Percentiles rank a stretch among this genome's conserved stretches.
Conservation (phyloP, 352 stramenopile genomes). For the Pythium angustatum region DNA sequence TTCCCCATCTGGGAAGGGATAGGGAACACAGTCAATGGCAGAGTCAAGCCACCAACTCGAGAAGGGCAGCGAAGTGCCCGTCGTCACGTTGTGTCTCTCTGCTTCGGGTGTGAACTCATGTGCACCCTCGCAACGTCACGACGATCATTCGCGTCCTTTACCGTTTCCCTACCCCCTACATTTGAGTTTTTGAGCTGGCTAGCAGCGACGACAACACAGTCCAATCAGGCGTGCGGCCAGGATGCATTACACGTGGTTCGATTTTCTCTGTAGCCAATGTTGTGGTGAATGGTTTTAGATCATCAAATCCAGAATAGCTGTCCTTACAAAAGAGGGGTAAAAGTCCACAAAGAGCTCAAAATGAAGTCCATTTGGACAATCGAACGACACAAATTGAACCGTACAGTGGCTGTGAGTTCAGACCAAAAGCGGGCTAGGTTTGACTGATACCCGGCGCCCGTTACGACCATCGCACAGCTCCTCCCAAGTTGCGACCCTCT, state of each 20-base stretch:
- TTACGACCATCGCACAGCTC: conserved; percentile 21
- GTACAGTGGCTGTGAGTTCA: conserved; percentile 30
- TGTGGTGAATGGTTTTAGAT: too few relatives aligned
- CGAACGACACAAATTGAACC: too few relatives aligned
- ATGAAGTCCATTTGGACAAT: too few relatives aligned
- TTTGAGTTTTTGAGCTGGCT: conserved; percentile 15
- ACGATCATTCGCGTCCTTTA: conserved; percentile 20
- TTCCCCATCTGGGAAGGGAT: conserved; percentile 25
- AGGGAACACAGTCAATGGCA: conserved; percentile 8
- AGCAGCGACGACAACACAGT: conserved; percentile 10
- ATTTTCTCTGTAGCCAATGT: conserved; percentile 21
- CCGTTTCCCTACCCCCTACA: conserved; percentile 5
- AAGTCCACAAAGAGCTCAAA: not conserved
- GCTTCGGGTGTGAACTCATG: not conserved
- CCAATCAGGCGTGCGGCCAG: conserved; percentile 13
- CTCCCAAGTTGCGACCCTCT: not conserved
- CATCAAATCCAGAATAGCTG: too few relatives aligned
- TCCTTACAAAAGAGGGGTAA: too few relatives aligned
- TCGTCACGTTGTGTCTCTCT: conserved; percentile 10
- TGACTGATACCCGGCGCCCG: not conserved
- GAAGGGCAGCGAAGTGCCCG: not conserved
- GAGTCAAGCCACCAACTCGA: not conserved
- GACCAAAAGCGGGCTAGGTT: conserved; percentile 12
- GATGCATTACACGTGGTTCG: conserved; percentile 4
- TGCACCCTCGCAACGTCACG: conserved; percentile 14